phyloP scores from a whole-genome alignment of 345 rosid genomes.

The Eutrema yunnanense region DNA sequence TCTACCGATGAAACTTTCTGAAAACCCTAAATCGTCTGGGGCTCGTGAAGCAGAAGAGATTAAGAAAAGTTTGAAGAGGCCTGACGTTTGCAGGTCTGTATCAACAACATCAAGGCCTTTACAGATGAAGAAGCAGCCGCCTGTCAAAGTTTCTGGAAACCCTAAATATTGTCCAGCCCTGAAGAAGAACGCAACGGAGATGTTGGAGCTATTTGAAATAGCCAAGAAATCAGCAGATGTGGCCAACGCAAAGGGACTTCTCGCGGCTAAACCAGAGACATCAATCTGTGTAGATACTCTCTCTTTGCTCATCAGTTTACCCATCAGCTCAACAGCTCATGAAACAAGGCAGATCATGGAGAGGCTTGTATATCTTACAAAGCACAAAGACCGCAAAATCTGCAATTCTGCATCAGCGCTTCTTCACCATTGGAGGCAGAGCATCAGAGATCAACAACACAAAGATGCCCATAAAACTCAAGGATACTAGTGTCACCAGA shows the following conservation, averaged over 20 bases:
- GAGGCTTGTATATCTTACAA: neutral
- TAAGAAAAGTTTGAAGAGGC: too few relatives aligned
- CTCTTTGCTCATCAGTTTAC: neutral
- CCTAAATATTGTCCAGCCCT: neutral
- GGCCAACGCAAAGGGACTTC: neutral
- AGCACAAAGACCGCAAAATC: neutral
- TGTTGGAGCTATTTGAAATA: neutral
- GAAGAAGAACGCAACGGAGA: neutral
- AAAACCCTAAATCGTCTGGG: neutral
- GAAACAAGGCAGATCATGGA: neutral
- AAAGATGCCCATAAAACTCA: neutral
- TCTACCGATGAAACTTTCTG: neutral
- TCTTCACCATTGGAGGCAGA: neutral
- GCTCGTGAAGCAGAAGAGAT: neutral
- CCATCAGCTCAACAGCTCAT: neutral
- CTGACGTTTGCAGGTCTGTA: too few relatives aligned
- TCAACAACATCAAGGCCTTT: too few relatives aligned
- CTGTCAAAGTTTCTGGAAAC: neutral
- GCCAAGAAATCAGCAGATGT: conserved; percentile 1
- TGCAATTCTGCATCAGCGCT: neutral
- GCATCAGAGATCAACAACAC: neutral
- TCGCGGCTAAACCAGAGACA: neutral
- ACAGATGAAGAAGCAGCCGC: too few relatives aligned
- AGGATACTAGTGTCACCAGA: neutral
- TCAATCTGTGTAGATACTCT: neutral